Evolutionary conservation across 2,329 filamentous ascomycete species (phyloP).

Genomic region (Fusarium miscanthi): DNA sequence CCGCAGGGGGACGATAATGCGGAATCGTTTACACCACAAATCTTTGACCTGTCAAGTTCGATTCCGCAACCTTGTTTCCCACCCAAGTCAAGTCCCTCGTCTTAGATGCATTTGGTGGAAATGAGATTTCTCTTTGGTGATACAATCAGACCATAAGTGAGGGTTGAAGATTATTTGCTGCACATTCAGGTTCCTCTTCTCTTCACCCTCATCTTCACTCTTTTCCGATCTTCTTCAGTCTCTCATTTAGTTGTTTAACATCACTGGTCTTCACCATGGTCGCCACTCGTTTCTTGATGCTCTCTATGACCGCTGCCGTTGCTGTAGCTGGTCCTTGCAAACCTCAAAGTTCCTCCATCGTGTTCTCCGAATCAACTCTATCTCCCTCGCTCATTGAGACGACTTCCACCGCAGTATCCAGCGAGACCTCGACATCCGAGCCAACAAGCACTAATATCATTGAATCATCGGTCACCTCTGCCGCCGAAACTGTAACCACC

Average conservation of each 20-base stretch:
- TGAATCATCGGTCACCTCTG: neutral
- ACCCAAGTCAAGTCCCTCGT: too few species aligned
- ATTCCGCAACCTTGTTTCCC: neutral
- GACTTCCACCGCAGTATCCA: too few species aligned
- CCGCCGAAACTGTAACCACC: neutral
- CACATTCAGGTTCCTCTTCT: neutral
- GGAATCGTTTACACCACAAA: neutral
- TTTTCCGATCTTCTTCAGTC: neutral
- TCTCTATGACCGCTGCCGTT: neutral
- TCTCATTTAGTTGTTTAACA: neutral
- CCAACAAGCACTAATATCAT: neutral
- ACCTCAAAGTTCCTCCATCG: neutral
- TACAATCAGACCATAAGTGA: neutral
- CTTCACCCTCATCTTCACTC: neutral
- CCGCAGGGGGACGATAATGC: neutral
- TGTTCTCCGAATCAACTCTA: neutral
- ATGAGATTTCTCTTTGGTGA: neutral
- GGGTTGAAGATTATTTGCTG: neutral
- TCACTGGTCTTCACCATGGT: neutral
- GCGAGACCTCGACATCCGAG: neutral
- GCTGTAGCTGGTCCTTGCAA: neutral
- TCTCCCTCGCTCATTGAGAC: neutral
- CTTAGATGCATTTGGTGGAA: neutral
- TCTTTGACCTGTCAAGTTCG: neutral
- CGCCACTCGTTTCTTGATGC: neutral